Evolutionary conservation across 176 grass and related monocot genomes (phyloP).

Genomic region (Lolium multiflorum): DNA sequence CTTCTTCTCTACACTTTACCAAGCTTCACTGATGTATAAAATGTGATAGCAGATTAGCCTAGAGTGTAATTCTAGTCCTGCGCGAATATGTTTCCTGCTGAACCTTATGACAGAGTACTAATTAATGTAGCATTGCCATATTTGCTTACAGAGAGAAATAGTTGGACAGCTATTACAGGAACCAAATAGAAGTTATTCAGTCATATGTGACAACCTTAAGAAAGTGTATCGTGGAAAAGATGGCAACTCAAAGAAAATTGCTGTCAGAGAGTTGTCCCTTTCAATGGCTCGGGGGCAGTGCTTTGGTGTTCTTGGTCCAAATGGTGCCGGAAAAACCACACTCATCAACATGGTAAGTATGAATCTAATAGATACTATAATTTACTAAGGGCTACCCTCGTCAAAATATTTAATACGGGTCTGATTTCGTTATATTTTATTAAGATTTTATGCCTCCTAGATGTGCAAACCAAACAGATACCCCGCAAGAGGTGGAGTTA

Average conservation of each 20-base stretch:
- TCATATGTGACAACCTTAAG: slow-evolving; percentile 78
- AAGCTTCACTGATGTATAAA: slow-evolving; percentile 11
- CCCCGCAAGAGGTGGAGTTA: background rate
- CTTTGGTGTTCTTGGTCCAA: slow-evolving; percentile 94
- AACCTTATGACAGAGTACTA: background rate
- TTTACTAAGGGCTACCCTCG: background rate
- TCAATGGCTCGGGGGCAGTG: slow-evolving; percentile 73
- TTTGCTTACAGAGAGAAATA: slow-evolving; percentile 64
- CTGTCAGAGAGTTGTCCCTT: slow-evolving; percentile 80
- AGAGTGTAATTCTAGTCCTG: slow-evolving; percentile 14
- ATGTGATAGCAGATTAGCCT: background rate
- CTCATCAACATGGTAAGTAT: slow-evolving; percentile 86
- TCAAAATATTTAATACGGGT: background rate
- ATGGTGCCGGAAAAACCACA: slow-evolving; percentile 93
- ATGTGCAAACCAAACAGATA: background rate
- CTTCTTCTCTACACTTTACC: background rate
- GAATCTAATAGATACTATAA: background rate
- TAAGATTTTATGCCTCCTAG: background rate
- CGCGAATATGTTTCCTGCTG: background rate
- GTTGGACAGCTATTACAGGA: slow-evolving; percentile 62
- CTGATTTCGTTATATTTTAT: slow-evolving; percentile 3
- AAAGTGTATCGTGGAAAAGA: slow-evolving; percentile 80
- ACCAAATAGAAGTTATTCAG: slow-evolving; percentile 47
- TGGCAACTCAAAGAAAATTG: slow-evolving; percentile 75
- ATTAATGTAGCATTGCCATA: background rate